Evolutionary conservation across 768 basidiomycete genomes (phyloP).

Genomic region (Podaxis sp.): DNA sequence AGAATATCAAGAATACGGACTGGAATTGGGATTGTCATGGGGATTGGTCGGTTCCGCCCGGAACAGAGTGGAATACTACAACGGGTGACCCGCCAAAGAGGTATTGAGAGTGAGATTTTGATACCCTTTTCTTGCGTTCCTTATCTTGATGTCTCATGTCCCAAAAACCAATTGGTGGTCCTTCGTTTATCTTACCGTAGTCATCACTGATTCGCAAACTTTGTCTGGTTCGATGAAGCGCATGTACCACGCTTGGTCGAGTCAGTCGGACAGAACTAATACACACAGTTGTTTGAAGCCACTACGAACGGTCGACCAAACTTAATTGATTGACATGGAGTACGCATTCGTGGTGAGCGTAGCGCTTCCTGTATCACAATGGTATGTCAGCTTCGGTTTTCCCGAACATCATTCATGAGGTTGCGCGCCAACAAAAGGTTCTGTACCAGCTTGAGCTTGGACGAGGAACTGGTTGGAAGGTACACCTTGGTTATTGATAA

Average conservation of each 20-base stretch:
- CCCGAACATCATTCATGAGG: neutral
- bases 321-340: slow-evolving; percentile 26
- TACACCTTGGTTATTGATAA: slow-evolving; percentile 24
- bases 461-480: slow-evolving; percentile 29
- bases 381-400: neutral
- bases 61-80: slow-evolving; percentile 66
- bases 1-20: slow-evolving; percentile 60
- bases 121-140: neutral
- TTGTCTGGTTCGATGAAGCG: too few relatives aligned
- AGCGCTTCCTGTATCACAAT: slow-evolving; percentile 21
- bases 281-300: too few relatives aligned
- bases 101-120: neutral
- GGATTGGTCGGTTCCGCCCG: slow-evolving; percentile 68
- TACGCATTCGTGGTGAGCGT: slow-evolving; percentile 27
- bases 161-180: neutral
- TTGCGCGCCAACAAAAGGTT: slow-evolving; percentile 27
- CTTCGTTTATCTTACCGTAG: neutral
- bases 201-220: neutral
- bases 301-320: neutral
- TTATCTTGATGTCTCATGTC: neutral
- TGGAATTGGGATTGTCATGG: slow-evolving; percentile 76
- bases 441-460: slow-evolving; percentile 31
- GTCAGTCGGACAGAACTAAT: too few relatives aligned
- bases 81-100: slow-evolving; percentile 56
- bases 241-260: too few relatives aligned